phyloP scores from a whole-genome alignment of 805 yeast species.

The Yarrowia sp. region DNA sequence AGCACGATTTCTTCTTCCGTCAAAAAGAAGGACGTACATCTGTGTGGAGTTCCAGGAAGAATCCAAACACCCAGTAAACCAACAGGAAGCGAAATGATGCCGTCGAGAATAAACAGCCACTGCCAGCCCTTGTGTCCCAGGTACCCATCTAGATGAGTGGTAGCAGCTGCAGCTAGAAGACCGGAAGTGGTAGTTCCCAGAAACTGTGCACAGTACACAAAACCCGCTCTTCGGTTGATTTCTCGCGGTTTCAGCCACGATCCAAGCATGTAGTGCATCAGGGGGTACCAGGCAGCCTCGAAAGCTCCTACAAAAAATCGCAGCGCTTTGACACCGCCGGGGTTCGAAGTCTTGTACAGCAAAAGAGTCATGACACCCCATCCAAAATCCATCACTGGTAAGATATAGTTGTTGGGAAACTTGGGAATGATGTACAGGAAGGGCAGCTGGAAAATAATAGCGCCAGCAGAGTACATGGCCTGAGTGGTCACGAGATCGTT shows the following conservation, averaged over 20 bases:
- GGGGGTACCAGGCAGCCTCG: background rate
- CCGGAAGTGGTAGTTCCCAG: background rate
- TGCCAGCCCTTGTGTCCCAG: slow-evolving; percentile 2
- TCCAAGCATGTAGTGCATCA: slow-evolving; percentile 1
- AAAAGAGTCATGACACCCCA: background rate
- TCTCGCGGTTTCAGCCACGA: background rate
- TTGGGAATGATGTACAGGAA: background rate
- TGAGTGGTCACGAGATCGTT: background rate
- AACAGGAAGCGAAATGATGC: background rate
- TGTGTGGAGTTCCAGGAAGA: background rate
- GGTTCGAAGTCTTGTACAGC: background rate
- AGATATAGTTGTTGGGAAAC: background rate
- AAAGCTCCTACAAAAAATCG: background rate
- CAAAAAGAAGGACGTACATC: background rate
- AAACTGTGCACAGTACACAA: background rate
- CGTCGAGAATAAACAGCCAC: background rate
- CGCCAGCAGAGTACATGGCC: background rate
- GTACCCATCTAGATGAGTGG: background rate
- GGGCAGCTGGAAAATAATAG: background rate
- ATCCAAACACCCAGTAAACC: background rate
- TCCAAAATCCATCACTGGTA: background rate
- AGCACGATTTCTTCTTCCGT: background rate
- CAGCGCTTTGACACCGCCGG: background rate
- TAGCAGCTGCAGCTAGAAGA: background rate
- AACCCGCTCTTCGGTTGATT: background rate